Evolutionary conservation across 768 basidiomycete species (phyloP), one percentile per base, ranked within the genome.

Genomic region (Rhizopogon salebrosus): DNA sequence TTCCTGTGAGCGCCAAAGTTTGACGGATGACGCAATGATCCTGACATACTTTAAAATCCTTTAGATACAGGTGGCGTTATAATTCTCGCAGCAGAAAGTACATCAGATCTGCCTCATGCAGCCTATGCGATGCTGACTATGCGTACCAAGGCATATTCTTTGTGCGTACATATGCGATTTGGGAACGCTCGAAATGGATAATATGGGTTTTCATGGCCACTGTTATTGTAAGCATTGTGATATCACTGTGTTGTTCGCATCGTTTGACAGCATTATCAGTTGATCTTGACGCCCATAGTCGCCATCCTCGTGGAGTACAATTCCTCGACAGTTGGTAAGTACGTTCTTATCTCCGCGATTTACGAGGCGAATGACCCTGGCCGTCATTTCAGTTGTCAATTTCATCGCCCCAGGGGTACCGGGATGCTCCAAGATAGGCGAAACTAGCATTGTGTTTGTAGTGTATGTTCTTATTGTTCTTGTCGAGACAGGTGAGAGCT

Each of bases 91-190:
- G 50, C 50, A 31, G 50, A 51, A 18, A 23, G 50, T 51, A 31
- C 18, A 27, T 18, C 1, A 6, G 7, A 31, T 51, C 18, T 14
- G 5, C 50, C 8, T 13, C 6, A 18, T 24, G 10, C 43, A 18
- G 8, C 9, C 18, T 29, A 46, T 8, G 16, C 20, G 20, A 34
- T 22, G 16, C 20, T 46, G 20, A 46, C 22, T 4, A 46, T 34
- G 9, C 16, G 5, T 34, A 34, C 35, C 20, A 29, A 51, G 50
- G 29, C 16, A 29, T 51, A 42, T 51, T 51, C 26, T 42, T 48
- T 29, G 42, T 48, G 29, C 50, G 50, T 9, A 48, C 41, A 14
- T 51, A 51, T 31, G 42, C 29, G 26, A 23, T 51, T 41, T 51
- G 50, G 50, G 50, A 35, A 4, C 42, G 50, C 10, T 46, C 45